Conservation (phyloP, 345 rosid species). For the Moricandia moricandioides region DNA sequence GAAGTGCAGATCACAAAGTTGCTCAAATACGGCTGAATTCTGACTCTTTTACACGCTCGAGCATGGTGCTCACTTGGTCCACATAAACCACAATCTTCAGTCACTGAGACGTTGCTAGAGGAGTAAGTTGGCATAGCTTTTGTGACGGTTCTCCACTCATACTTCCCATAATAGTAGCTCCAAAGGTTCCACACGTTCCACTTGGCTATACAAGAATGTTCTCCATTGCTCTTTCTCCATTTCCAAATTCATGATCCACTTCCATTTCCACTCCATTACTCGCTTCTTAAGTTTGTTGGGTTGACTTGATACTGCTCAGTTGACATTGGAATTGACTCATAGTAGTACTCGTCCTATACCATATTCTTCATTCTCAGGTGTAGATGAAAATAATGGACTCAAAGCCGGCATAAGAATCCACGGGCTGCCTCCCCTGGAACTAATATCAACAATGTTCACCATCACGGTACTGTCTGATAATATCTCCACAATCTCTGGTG, state of each 20-base stretch:
- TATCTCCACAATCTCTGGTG: neutral
- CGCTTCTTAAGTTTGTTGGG: neutral
- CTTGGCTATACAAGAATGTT: neutral
- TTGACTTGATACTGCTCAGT: neutral
- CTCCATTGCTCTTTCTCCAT: neutral
- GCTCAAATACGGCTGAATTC: neutral
- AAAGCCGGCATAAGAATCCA: too few species aligned
- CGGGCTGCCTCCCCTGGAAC: too few species aligned
- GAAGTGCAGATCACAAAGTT: neutral
- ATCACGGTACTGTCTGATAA: neutral
- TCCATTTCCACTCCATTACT: neutral
- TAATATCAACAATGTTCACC: neutral
- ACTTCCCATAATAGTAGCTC: too few species aligned
- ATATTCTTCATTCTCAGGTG: neutral
- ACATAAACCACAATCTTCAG: neutral
- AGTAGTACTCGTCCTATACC: too few species aligned
- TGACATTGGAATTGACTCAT: too few species aligned
- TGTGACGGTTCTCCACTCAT: neutral
- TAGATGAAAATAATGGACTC: too few species aligned
- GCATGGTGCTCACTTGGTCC: neutral
- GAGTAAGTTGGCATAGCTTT: neutral
- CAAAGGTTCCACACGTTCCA: neutral
- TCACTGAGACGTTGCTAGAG: neutral
- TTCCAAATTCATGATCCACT: neutral
- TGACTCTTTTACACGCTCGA: neutral